Evolutionary conservation across 2,329 filamentous ascomycete species (phyloP).

Genomic region (Colletotrichum sp.): DNA sequence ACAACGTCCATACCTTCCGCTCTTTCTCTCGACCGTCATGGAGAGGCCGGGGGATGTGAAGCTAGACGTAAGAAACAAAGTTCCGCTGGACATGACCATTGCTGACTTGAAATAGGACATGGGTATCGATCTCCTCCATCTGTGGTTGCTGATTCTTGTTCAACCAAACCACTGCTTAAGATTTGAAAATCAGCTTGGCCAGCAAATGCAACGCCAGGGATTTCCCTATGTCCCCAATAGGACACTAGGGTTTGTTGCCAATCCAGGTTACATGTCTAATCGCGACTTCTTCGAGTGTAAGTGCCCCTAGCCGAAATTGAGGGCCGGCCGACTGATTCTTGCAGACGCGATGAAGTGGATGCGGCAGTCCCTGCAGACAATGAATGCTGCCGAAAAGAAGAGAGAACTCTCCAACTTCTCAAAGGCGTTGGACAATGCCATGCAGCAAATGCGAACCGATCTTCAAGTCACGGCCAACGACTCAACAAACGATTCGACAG

Average conservation of each 20-base stretch:
- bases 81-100: background rate
- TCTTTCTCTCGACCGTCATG: constrained; percentile 59
- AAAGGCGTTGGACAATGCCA: constrained; percentile 48
- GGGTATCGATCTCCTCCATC: constrained; percentile 48
- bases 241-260: constrained; percentile 37
- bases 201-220: constrained; percentile 46
- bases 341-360: constrained; percentile 50
- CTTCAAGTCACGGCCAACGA: constrained; percentile 42
- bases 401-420: constrained; percentile 45
- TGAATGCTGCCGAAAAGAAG: constrained; percentile 38
- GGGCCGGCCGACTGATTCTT: background rate
- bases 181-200: constrained; percentile 56
- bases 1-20: constrained; percentile 50
- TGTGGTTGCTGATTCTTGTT: constrained; percentile 59
- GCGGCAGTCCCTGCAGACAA: constrained; percentile 51
- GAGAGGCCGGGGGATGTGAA: constrained; percentile 48
- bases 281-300: constrained; percentile 53
- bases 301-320: constrained; percentile 6
- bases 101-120: constrained; percentile 35
- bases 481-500: constrained; percentile 24
- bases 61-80: constrained; percentile 38
- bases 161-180: constrained; percentile 51
- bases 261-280: constrained; percentile 54
- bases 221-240: constrained; percentile 49
- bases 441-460: constrained; percentile 61